Conservation (phyloP, 257 asterid species). For the Lycium ferocissimum region DNA sequence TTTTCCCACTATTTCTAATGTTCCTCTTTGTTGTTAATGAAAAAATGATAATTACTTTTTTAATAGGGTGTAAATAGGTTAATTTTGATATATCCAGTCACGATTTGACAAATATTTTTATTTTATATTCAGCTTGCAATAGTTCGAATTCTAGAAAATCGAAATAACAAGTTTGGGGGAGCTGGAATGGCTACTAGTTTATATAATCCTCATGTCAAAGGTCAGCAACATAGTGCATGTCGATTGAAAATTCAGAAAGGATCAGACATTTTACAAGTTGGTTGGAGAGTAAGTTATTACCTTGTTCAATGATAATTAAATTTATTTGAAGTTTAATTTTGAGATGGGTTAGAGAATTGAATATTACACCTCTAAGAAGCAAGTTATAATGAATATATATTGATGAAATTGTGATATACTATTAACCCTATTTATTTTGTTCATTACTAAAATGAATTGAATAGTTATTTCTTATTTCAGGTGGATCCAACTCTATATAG, state of each 20-base stretch:
- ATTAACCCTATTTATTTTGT: neutral
- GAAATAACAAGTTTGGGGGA: neutral
- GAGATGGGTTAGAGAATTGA: neutral
- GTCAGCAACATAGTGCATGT: neutral
- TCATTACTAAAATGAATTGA: neutral
- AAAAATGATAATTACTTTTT: neutral
- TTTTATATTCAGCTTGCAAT: neutral
- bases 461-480: neutral
- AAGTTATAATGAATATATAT: neutral
- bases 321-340: no score
- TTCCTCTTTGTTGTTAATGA: no score
- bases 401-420: neutral
- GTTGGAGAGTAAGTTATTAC: conserved; percentile 13
- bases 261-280: neutral
- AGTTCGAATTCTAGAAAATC: neutral
- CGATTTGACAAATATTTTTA: neutral
- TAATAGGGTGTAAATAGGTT: neutral
- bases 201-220: neutral
- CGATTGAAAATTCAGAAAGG: neutral
- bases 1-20: no score
- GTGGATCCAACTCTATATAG: neutral
- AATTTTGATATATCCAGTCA: neutral
- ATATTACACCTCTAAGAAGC: neutral
- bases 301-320: neutral
- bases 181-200: neutral